Evolutionary conservation across 2,329 filamentous ascomycete genomes (phyloP).

Genomic region (Sclerotinia subarctica): DNA sequence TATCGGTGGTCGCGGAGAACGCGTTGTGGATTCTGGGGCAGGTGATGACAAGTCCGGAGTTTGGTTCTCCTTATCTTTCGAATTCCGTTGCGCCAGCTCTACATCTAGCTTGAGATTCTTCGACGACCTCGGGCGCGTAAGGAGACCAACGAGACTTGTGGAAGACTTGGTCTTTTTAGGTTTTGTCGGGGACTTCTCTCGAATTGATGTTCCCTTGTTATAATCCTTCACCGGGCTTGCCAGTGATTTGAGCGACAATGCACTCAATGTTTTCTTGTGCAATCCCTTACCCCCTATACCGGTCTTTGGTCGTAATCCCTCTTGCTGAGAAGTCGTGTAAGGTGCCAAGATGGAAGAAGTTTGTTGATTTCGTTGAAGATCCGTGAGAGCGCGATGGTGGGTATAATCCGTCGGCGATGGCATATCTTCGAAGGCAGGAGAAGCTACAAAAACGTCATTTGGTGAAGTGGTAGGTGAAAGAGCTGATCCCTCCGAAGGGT

Average conservation of each 20-base stretch:
- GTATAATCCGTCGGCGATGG: slow-evolving; percentile 39
- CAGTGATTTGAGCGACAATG: slow-evolving; percentile 46
- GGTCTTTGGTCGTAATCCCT: slow-evolving; percentile 35
- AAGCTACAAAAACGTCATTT: slow-evolving; percentile 27
- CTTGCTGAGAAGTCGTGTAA: slow-evolving; percentile 40
- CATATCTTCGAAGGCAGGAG: slow-evolving; percentile 27
- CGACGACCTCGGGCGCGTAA: slow-evolving; percentile 71
- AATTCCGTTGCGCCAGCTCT: slow-evolving; percentile 50
- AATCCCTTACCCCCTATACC: slow-evolving; percentile 41
- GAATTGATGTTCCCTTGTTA: slow-evolving; percentile 40
- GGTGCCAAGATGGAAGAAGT: slow-evolving; percentile 43
- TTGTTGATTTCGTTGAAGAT: slow-evolving; percentile 55
- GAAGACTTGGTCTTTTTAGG: slow-evolving; percentile 59
- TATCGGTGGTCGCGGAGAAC: slow-evolving; percentile 60
- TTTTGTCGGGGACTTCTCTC: slow-evolving; percentile 72
- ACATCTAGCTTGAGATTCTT: slow-evolving; percentile 58
- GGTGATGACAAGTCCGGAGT: slow-evolving; percentile 52
- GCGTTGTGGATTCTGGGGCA: slow-evolving; percentile 41
- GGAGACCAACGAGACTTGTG: slow-evolving; percentile 71
- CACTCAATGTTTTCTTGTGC: slow-evolving; percentile 46
- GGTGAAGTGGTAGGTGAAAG: slow-evolving; percentile 29
- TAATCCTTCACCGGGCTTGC: slow-evolving; percentile 38
- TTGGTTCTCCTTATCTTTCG: slow-evolving; percentile 78
- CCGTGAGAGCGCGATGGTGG: slow-evolving; percentile 50
- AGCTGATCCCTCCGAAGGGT: slow-evolving; percentile 33